Evolutionary conservation across 2,329 filamentous ascomycete genomes (phyloP).

Genomic region (Colletotrichum orbiculare): DNA sequence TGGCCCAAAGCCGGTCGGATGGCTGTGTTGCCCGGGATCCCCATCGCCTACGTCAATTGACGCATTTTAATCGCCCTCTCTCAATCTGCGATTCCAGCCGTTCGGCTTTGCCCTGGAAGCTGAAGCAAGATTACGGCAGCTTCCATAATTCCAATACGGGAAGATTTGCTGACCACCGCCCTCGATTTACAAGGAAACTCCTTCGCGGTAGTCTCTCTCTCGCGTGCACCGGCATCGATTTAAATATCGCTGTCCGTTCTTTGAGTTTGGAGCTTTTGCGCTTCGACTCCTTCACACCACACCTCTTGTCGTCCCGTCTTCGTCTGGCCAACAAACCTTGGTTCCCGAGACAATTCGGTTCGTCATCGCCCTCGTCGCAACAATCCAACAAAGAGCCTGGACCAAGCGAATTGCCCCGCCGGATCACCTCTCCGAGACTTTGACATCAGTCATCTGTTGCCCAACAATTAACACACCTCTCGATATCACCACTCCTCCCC

Average conservation of each 20-base stretch:
- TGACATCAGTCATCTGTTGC: conserved; percentile 24
- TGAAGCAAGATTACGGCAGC: conserved; percentile 1
- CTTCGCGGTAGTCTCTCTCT: conserved; percentile 22
- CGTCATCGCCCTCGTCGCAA: conserved; percentile 13
- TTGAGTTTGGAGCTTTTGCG: conserved; percentile 12
- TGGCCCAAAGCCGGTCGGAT: conserved; percentile 33
- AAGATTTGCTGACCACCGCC: conserved; percentile 30
- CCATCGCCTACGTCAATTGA: conserved; percentile 37
- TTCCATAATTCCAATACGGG: conserved; percentile 27
- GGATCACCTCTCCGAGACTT: conserved; percentile 33
- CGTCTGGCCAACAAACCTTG: conserved; percentile 18
- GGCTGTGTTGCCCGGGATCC: conserved; percentile 37
- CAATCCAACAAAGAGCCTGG: conserved; percentile 4
- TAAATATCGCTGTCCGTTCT: conserved; percentile 29
- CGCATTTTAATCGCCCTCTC: conserved; percentile 27
- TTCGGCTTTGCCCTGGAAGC: conserved; percentile 6
- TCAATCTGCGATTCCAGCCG: background rate
- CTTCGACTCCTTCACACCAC: background rate
- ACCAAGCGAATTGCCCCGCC: conserved; percentile 24
- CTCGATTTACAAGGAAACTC: conserved; percentile 30
- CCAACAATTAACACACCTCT: conserved; percentile 23
- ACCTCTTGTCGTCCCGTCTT: conserved; percentile 29
- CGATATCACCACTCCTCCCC: conserved; percentile 34
- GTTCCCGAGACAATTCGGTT: conserved; percentile 23
- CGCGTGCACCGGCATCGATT: conserved; percentile 1